These are phyloP conservation scores for Termitomyces sp. DNA, from an alignment of 768 basidiomycete genomes.

Conservation along the genomic window DNA sequence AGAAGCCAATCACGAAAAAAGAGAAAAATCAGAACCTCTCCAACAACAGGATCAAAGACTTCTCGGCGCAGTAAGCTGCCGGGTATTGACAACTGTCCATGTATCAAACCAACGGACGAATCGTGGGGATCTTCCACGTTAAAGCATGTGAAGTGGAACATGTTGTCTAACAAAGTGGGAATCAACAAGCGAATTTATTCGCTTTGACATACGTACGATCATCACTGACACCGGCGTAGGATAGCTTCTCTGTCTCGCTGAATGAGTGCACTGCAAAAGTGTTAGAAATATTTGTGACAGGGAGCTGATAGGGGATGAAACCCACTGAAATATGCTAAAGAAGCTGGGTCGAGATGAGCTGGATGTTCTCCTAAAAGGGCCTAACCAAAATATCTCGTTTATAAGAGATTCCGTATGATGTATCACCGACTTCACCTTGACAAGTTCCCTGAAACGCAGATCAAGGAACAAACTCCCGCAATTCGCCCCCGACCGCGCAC, in stretches of 20 bases:
- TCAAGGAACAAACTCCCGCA: slow-evolving; percentile 88
- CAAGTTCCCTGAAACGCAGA: slow-evolving; percentile 79
- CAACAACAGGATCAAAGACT: slow-evolving; percentile 89
- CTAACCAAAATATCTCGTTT: slow-evolving; percentile 12
- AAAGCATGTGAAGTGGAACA: slow-evolving; percentile 90
- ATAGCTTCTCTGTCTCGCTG: slow-evolving; percentile 84
- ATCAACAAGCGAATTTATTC: not conserved
- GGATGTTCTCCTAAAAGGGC: slow-evolving; percentile 78
- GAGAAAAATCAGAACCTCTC: slow-evolving; percentile 47
- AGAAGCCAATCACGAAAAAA: not conserved
- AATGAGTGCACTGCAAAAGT: slow-evolving; percentile 67
- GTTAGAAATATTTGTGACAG: not conserved
- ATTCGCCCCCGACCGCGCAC: slow-evolving; percentile 82
- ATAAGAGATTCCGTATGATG: not conserved
- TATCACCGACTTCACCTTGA: slow-evolving; percentile 40
- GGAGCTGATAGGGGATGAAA: slow-evolving; percentile 1
- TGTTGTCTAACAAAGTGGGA: slow-evolving; percentile 51
- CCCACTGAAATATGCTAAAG: slow-evolving; percentile 77
- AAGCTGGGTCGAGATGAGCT: slow-evolving; percentile 76
- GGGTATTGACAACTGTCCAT: slow-evolving; percentile 82
- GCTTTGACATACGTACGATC: slow-evolving; percentile 50
- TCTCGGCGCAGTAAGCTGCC: slow-evolving; percentile 75
- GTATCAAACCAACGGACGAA: slow-evolving; percentile 71
- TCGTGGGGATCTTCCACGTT: slow-evolving; percentile 84
- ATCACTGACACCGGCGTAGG: slow-evolving; percentile 67